phyloP scores from a whole-genome alignment of 2,329 filamentous ascomycete species.

The Colletotrichum sp. region DNA sequence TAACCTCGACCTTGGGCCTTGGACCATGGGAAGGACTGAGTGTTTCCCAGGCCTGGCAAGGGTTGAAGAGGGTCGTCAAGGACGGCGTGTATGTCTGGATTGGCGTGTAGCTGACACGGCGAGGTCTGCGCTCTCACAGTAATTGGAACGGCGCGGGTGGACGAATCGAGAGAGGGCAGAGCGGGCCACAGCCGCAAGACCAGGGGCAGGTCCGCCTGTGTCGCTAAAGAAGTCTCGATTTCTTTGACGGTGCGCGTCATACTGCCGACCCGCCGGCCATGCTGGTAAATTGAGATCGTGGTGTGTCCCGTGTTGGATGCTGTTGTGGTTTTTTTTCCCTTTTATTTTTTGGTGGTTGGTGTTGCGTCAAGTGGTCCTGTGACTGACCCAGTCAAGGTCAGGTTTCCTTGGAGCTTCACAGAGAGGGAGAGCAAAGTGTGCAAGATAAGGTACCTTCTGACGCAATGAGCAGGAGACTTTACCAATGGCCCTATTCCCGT shows the following conservation, averaged over 20 bases:
- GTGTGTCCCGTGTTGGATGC: too few relatives aligned
- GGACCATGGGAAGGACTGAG: slow-evolving; percentile 5
- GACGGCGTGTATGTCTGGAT: not conserved
- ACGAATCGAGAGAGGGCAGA: slow-evolving; percentile 18
- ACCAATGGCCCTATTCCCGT: too few relatives aligned
- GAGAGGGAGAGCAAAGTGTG: too few relatives aligned
- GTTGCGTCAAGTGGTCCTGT: too few relatives aligned
- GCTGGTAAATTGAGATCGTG: too few relatives aligned
- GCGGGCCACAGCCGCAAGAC: slow-evolving; percentile 13
- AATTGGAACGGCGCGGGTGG: slow-evolving; percentile 9
- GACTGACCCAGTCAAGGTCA: too few relatives aligned
- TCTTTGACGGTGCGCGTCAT: slow-evolving; percentile 8
- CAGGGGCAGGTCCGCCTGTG: slow-evolving; percentile 4
- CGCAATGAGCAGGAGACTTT: too few relatives aligned
- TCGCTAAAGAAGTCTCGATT: slow-evolving; percentile 11
- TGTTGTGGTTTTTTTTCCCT: not conserved
- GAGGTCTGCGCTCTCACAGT: not conserved
- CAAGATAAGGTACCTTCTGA: too few relatives aligned
- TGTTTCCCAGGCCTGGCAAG: not conserved
- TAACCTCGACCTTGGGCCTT: not conserved
- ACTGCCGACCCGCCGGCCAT: slow-evolving; percentile 19
- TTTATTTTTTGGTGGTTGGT: too few relatives aligned
- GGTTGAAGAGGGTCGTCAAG: not conserved
- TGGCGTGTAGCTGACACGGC: slow-evolving; percentile 4
- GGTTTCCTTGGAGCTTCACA: too few relatives aligned